phyloP scores from a whole-genome alignment of 2,329 filamentous ascomycete species.

The Triangularia setosa region DNA sequence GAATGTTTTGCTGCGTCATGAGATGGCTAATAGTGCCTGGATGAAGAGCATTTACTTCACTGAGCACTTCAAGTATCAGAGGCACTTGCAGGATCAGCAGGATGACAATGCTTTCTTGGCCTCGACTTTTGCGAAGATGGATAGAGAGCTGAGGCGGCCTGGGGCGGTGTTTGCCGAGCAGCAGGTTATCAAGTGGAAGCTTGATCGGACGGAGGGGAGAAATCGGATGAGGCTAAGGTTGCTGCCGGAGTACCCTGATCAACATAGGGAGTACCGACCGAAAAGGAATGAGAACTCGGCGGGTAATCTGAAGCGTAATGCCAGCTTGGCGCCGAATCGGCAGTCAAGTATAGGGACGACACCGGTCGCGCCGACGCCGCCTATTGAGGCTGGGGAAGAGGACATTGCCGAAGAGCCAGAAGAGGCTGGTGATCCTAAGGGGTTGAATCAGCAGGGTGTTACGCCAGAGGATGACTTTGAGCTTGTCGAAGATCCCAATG shows the following conservation, averaged over 20 bases:
- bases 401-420: slow-evolving; percentile 27
- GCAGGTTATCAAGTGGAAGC: slow-evolving; percentile 71
- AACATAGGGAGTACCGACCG: slow-evolving; percentile 73
- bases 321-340: slow-evolving; percentile 15
- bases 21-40: slow-evolving; percentile 84
- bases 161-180: slow-evolving; percentile 74
- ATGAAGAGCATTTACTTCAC: slow-evolving; percentile 92
- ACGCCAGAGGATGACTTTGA: slow-evolving; percentile 86
- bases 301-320: slow-evolving; percentile 20
- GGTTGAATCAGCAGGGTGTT: slow-evolving; percentile 26
- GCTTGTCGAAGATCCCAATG: slow-evolving; percentile 87
- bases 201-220: slow-evolving; percentile 91
- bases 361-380: slow-evolving; percentile 18
- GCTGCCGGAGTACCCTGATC: slow-evolving; percentile 66
- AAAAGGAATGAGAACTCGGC: slow-evolving; percentile 48
- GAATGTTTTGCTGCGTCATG: slow-evolving; percentile 73
- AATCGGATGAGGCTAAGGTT: slow-evolving; percentile 91
- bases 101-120: slow-evolving; percentile 79
- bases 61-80: slow-evolving; percentile 87
- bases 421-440: slow-evolving; percentile 25
- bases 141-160: slow-evolving; percentile 71
- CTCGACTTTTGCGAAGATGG: slow-evolving; percentile 72
- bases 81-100: slow-evolving; percentile 86
- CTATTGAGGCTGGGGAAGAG: slow-evolving; percentile 20
- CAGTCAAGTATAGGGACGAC: slow-evolving; percentile 26